Evolutionary conservation across 495 filamentous ascomycete species (phyloP).

Genomic region (Lichina pygmaea): DNA sequence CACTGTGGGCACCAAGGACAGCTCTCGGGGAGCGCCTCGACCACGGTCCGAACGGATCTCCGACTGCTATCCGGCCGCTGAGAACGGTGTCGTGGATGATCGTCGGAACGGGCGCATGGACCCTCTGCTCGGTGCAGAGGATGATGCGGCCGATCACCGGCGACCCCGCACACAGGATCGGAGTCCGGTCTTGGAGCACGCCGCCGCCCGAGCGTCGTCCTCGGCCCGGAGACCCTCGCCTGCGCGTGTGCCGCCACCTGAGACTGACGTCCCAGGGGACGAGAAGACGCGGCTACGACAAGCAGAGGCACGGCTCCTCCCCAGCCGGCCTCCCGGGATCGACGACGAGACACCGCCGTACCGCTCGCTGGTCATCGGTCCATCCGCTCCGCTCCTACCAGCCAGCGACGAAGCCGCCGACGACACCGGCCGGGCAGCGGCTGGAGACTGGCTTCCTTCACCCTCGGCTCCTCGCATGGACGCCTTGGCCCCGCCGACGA

Average conservation of each 20-base stretch:
- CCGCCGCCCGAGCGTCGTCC: not conserved
- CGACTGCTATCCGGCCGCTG: conserved; percentile 8
- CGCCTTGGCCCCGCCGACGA: conserved; percentile 3
- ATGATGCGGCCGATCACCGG: too few species aligned
- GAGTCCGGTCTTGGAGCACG: not conserved
- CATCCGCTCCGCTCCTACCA: conserved; percentile 5
- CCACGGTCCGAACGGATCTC: conserved; percentile 4
- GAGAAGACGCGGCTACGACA: conserved; percentile 43
- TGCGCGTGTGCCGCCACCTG: conserved; percentile 21
- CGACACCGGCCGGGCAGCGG: not conserved
- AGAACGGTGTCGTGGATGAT: not conserved
- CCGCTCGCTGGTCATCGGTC: conserved; percentile 12
- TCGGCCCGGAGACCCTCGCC: not conserved
- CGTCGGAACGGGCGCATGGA: too few species aligned
- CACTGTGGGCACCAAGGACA: conserved; percentile 70
- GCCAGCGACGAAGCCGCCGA: conserved; percentile 2
- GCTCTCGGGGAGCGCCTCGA: conserved; percentile 16
- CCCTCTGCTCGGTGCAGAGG: too few species aligned
- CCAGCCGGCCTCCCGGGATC: conserved; percentile 34
- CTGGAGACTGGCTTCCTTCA: not conserved
- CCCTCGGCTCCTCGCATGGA: conserved; percentile 8
- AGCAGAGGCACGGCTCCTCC: conserved; percentile 41
- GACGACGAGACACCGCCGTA: conserved; percentile 17
- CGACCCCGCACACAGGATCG: not conserved
- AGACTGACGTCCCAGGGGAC: conserved; percentile 21